Percentiles rank a stretch among this genome's conserved stretches.
Evolutionary conservation across 768 basidiomycete genomes (phyloP).

Genomic region (Pleurotus ostreatus): DNA sequence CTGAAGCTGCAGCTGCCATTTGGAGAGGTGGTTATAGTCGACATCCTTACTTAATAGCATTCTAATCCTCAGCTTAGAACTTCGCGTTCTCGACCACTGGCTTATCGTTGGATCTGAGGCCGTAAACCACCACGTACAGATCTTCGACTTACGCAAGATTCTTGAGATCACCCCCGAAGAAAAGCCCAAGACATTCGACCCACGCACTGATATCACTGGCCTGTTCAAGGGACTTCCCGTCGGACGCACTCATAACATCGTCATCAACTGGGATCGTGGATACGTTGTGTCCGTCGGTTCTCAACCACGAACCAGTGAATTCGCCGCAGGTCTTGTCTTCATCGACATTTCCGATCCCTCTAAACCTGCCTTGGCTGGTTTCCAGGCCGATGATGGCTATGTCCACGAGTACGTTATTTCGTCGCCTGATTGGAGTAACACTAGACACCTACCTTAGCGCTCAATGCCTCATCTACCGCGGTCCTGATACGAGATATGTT

Average conservation of each 20-base stretch:
- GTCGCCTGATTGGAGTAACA: neutral
- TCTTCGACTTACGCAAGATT: constrained; percentile 24
- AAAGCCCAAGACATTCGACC: constrained; percentile 18
- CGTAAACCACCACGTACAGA: constrained; percentile 21
- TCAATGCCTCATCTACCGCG: constrained; percentile 25
- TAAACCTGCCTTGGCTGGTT: constrained; percentile 19
- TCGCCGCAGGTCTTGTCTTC: constrained; percentile 22
- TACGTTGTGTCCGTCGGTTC: constrained; percentile 23
- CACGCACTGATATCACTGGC: constrained; percentile 9
- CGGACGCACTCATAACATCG: constrained; percentile 25
- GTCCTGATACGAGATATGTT: constrained; percentile 23
- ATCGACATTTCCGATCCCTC: constrained; percentile 22
- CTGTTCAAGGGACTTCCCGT: constrained; percentile 20
- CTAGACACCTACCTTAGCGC: constrained; percentile 9
- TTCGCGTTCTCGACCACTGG: constrained; percentile 20
- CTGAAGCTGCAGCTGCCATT: constrained; percentile 14
- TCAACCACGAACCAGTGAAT: constrained; percentile 16
- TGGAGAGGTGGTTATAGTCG: neutral
- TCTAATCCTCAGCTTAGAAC: constrained; percentile 11
- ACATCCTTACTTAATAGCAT: neutral
- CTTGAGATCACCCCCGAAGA: constrained; percentile 11
- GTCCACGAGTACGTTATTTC: constrained; percentile 20
- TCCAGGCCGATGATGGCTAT: constrained; percentile 22
- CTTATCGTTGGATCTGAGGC: constrained; percentile 23
- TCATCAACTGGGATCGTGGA: constrained; percentile 16